Evolutionary conservation across 2,329 filamentous ascomycete species (phyloP).

Genomic region (Diplodia scrobiculata): DNA sequence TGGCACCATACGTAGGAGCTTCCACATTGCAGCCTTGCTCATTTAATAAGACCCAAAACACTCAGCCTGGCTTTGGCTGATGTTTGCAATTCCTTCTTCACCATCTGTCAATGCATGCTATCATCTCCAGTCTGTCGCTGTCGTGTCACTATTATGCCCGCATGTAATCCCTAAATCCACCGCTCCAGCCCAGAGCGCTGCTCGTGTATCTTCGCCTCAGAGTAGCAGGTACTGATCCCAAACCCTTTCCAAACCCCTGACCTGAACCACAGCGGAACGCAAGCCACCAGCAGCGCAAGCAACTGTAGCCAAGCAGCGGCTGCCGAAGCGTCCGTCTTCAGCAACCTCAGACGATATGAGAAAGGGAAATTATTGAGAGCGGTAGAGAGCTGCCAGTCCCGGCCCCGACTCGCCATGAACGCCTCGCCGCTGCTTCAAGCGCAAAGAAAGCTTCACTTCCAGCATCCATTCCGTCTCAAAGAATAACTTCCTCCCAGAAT

Average conservation of each 20-base stretch:
- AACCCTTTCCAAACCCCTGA: neutral
- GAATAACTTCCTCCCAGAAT: slow-evolving; percentile 9
- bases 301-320: neutral
- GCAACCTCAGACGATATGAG: neutral
- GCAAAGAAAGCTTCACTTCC: neutral
- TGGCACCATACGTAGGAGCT: neutral
- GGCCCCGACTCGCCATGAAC: slow-evolving; percentile 4
- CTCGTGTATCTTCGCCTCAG: neutral
- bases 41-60: neutral
- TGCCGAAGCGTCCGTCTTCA: neutral
- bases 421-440: neutral
- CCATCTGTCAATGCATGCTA: neutral
- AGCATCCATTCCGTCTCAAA: neutral
- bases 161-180: no score
- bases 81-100: neutral
- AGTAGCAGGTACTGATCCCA: neutral
- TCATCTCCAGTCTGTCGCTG: neutral
- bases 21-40: neutral
- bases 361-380: neutral
- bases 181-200: neutral
- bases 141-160: neutral
- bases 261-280: neutral
- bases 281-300: neutral
- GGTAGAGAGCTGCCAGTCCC: neutral
- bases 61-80: neutral